Evolutionary conservation across 148 eudicot genomes (phyloP), one percentile per base, ranked within the genome.

Genomic region (Linanthus parryae): DNA sequence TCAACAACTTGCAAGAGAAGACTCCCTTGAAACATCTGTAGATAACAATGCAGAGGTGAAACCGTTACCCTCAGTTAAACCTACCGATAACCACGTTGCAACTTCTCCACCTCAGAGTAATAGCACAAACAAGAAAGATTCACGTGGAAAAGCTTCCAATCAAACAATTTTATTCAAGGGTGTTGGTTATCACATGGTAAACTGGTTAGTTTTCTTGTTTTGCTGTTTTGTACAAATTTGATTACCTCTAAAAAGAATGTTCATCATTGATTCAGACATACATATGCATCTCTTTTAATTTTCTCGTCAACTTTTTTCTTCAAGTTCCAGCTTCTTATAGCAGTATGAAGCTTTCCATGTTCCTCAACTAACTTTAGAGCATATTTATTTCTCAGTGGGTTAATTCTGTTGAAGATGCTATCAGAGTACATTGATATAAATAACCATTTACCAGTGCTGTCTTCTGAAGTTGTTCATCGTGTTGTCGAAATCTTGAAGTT

Each of bases 381-480:
- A n/a, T n/a, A n/a, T n/a, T n/a, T n/a, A n/a, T n/a, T 58, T 52
- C 75, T 34, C 81, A 94, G 99, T 76, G 99, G 99, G 65, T 82
- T 94, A 49, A 76, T 84, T 59, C 69, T 94, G 85, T 79, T 94
- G 79, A 94, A 94, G 91, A 85, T 88, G 95, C 65, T 94, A 64
- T 94, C 96, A 26, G 99, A 94, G 71, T 94, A 94, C 67, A 66
- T 94, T 74, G 99, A 88, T 66, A 88, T 88, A 85, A 88, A 69
- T 69, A 71, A 78, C 65, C 72, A 60, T 56, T 78, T 94, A 63
- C 95, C 96, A 40, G 63, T 79, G 59, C 78, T 84, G 33, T 88
- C 99, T 41, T 69, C 95, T 16, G 96, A 94, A 68, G 78, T 94
- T 52, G 85, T 88, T 68, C 96, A 80, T 56, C 99, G 96, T 60